Conservation (phyloP, 2,329 filamentous ascomycete species). For the Cercospora sesami region DNA sequence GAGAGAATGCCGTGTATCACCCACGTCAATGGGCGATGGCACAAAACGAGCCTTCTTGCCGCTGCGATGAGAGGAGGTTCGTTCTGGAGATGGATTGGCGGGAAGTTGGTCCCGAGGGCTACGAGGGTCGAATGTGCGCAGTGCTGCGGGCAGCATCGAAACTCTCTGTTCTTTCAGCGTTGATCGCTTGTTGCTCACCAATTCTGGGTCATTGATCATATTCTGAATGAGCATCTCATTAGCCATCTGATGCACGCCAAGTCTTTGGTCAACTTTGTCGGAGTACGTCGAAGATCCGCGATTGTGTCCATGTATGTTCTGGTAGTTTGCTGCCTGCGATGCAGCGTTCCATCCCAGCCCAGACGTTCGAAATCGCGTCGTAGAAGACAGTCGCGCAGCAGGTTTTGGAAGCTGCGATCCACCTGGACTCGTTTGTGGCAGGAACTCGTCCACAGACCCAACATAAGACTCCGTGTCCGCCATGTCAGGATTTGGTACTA, state of each 20-base stretch:
- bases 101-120: slow-evolving; percentile 28
- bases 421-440: slow-evolving; percentile 23
- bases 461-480: slow-evolving; percentile 29
- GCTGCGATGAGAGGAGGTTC: slow-evolving; percentile 18
- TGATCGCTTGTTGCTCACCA: slow-evolving; percentile 20
- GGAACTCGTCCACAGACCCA: slow-evolving; percentile 34
- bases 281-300: slow-evolving; percentile 17
- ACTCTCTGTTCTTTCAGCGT: slow-evolving; percentile 18
- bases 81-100: slow-evolving; percentile 11
- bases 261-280: slow-evolving; percentile 34
- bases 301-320: slow-evolving; percentile 8
- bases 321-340: not conserved
- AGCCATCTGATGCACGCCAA: slow-evolving; percentile 36
- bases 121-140: slow-evolving; percentile 29
- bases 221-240: slow-evolving; percentile 40
- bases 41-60: slow-evolving; percentile 37
- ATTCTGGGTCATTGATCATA: slow-evolving; percentile 35
- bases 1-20: slow-evolving; percentile 25
- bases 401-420: slow-evolving; percentile 19
- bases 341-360: slow-evolving; percentile 8
- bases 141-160: slow-evolving; percentile 29
- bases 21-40: slow-evolving; percentile 39
- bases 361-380: slow-evolving; percentile 18
- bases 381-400: slow-evolving; percentile 23
- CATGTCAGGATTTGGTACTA: slow-evolving; percentile 3